Evolutionary conservation across 352 stramenopile genomes (phyloP).

Genomic region (Pythium dissotocum): DNA sequence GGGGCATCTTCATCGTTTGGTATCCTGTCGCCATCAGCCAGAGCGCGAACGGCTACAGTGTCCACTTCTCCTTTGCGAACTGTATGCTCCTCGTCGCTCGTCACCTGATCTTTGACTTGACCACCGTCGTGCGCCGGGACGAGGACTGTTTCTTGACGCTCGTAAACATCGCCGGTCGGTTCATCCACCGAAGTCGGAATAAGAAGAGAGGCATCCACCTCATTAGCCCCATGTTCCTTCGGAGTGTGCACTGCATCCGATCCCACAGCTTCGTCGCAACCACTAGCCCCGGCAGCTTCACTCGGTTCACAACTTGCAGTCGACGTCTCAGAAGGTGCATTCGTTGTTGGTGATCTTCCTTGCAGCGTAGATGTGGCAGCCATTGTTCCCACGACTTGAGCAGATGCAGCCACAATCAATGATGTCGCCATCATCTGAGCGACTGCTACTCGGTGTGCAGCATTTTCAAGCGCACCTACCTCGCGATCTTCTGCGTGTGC

Average conservation of each 20-base stretch:
- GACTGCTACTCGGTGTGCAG: background rate
- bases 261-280: no score
- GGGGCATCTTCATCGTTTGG: background rate
- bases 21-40: background rate
- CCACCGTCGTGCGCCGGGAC: no score
- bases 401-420: background rate
- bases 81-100: background rate
- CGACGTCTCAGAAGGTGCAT: background rate
- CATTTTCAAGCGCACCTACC: background rate
- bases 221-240: no score
- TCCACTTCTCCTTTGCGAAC: background rate
- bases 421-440: constrained; percentile 1
- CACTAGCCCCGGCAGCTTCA: background rate
- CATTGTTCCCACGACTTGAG: constrained; percentile 2
- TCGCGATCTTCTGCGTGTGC: background rate
- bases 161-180: no score
- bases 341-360: background rate
- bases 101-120: background rate
- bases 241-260: no score
- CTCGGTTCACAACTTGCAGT: background rate
- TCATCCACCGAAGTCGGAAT: no score
- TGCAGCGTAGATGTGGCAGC: background rate
- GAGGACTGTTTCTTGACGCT: no score
- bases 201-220: no score
- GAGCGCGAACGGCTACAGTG: background rate